Percentiles rank a stretch among this genome's conserved stretches.
These are phyloP conservation scores for Vigna radiata DNA, from an alignment of 306 rosid genomes.

Conservation along the genomic window DNA sequence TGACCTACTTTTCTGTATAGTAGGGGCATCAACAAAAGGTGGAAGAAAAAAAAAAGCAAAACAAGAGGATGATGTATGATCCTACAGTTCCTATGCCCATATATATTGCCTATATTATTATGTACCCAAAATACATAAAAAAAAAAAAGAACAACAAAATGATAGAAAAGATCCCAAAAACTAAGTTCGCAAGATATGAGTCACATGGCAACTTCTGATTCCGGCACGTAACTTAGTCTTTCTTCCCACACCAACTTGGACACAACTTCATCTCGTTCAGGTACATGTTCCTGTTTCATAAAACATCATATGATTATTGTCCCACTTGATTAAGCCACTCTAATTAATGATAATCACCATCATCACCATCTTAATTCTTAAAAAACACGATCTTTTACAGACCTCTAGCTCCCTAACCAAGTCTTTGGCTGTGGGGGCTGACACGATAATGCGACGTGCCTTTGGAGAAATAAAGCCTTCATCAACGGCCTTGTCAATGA, in stretches of 20 bases:
- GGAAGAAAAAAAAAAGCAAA: slow-evolving; percentile 40
- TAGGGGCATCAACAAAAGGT: slow-evolving; percentile 39
- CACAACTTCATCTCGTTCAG: slow-evolving; percentile 81
- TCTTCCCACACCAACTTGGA: slow-evolving; percentile 98
- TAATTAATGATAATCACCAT: background rate
- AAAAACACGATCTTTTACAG: background rate
- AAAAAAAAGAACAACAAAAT: slow-evolving; percentile 14
- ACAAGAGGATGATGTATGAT: slow-evolving; percentile 37
- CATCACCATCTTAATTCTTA: background rate
- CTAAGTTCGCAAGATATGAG: background rate
- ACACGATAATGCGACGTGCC: slow-evolving; percentile 98
- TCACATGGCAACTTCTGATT: slow-evolving; percentile 84
- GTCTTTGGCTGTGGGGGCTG: slow-evolving; percentile 91
- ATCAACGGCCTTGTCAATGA: slow-evolving; percentile 97
- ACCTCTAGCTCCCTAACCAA: slow-evolving; percentile 93
- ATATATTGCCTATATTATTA: slow-evolving; percentile 45
- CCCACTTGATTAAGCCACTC: slow-evolving; percentile 36
- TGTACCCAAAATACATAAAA: slow-evolving; percentile 55
- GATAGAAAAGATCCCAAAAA: slow-evolving; percentile 46
- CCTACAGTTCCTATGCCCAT: slow-evolving; percentile 59
- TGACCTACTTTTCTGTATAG: slow-evolving; percentile 38
- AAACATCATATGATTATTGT: background rate
- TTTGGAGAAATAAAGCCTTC: slow-evolving; percentile 96
- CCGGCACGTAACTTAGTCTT: slow-evolving; percentile 67
- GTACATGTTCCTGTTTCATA: slow-evolving; percentile 82